Base-by-base conservation (phyloP, 2,329 filamentous ascomycete genomes). In the Parastagonospora nodorum region DNA sequence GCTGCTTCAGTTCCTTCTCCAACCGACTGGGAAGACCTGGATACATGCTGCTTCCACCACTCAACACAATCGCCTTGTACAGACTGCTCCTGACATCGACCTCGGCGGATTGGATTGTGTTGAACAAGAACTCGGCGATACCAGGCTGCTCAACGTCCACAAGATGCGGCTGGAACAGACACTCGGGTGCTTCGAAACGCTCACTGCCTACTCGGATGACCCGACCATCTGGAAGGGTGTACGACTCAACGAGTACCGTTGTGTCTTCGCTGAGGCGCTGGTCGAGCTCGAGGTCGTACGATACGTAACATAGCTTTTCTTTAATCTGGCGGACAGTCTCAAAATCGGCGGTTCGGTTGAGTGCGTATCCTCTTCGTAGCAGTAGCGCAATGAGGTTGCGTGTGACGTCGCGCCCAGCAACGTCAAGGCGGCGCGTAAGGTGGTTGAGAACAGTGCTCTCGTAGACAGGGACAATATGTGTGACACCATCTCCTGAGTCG, bases 231-330 rank as follows among this genome's bases (percentile, higher is more conserved):
- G 94, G 94, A 8, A 99, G 83, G 1, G 94, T 99, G 80, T 99
- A 99, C 72, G 90, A 95, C 77, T 99, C 94, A 9, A 99, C 94
- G 48, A 99, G 81, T 8, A 97, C 92, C 1, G 94, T 99, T 12
- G 94, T 99, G 68, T 99, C 94, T 78, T 99, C 94, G 69, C 90
- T 95, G 58, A 99, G 85, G 64, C 90, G 87, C 79, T 97, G 92
- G 81, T 99, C 94, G 48, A 99, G 82, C 76, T 96, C 92, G 50
- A 99, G 84, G 75, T 99, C 94, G 80, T 97, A 99, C 10, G 92
- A 97, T 50, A 99, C 93, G 75, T 99, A 99, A 83, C 94, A 97
- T 44, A 99, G 88, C 83, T 99, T 99, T 82, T 99, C 94, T 80
- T 99, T 99, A 81, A 99, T 97, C 76, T 97, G 93, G 56, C 94